Evolutionary conservation across 495 filamentous ascomycete genomes (phyloP).

Genomic region (Stereocaulon alpinum): DNA sequence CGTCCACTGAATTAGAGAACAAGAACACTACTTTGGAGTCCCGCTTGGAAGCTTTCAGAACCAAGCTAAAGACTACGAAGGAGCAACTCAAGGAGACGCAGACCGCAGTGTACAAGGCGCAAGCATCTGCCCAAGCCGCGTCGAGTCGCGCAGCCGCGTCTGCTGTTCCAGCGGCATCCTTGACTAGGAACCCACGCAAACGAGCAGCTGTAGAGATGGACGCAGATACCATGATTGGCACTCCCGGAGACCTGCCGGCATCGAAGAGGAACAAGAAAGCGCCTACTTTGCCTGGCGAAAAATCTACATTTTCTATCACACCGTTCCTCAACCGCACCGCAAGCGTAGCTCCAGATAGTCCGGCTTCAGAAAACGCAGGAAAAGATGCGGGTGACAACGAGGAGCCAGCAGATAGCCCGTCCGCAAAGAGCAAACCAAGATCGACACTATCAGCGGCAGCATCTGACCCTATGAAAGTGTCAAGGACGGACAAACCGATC

Average conservation of each 20-base stretch:
- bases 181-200: constrained; percentile 36
- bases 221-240: constrained; percentile 48
- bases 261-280: constrained; percentile 43
- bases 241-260: constrained; percentile 51
- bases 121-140: constrained; percentile 32
- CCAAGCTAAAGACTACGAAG: constrained; percentile 55
- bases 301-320: constrained; percentile 86
- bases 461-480: not conserved
- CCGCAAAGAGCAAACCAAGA: constrained; percentile 5
- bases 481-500: not conserved
- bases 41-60: constrained; percentile 55
- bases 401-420: not conserved
- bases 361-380: constrained; percentile 21
- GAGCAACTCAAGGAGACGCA: constrained; percentile 57
- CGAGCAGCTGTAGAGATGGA: constrained; percentile 39
- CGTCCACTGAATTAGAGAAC: constrained; percentile 38
- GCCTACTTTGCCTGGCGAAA: constrained; percentile 59
- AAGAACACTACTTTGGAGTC: constrained; percentile 51
- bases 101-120: constrained; percentile 35
- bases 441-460: not conserved
- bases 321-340: constrained; percentile 77
- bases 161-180: constrained; percentile 14
- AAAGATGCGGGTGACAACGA: not conserved
- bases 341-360: constrained; percentile 40
- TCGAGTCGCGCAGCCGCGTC: constrained; percentile 23